Percentiles rank a stretch among this genome's conserved stretches.
These are phyloP conservation scores for Sindora glabra DNA, from an alignment of 306 rosid species.

Conservation along the genomic window DNA sequence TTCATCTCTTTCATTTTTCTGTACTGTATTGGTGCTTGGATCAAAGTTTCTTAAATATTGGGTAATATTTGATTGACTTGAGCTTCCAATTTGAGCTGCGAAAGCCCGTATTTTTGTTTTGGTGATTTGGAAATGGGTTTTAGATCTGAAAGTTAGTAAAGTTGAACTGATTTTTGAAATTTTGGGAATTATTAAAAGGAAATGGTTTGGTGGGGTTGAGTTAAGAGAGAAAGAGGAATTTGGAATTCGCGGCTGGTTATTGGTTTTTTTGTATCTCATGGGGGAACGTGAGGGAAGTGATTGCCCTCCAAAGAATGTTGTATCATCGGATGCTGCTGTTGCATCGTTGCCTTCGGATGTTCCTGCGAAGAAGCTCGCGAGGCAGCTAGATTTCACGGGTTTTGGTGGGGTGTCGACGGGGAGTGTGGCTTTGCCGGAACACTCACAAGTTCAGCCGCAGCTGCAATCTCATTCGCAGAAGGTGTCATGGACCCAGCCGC, in stretches of 20 bases:
- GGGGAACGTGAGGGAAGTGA: slow-evolving; percentile 75
- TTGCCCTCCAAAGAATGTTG: slow-evolving; percentile 43
- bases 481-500: slow-evolving; percentile 22
- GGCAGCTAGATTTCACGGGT: slow-evolving; percentile 92
- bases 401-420: slow-evolving; percentile 39
- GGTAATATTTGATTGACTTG: slow-evolving; percentile 18
- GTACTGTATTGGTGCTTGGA: slow-evolving; percentile 8
- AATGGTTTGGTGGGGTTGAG: slow-evolving; percentile 24
- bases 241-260: slow-evolving; percentile 15
- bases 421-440: slow-evolving; percentile 28
- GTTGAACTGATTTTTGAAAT: slow-evolving; percentile 29
- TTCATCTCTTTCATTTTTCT: background rate
- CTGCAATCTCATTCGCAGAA: slow-evolving; percentile 17
- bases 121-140: slow-evolving; percentile 17
- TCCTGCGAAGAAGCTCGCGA: slow-evolving; percentile 81
- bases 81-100: slow-evolving; percentile 37
- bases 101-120: background rate
- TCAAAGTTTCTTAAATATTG: slow-evolving; percentile 22
- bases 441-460: slow-evolving; percentile 31
- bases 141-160: slow-evolving; percentile 42
- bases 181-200: background rate
- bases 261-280: slow-evolving; percentile 43
- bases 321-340: slow-evolving; percentile 32
- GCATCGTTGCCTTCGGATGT: slow-evolving; percentile 36
- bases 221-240: slow-evolving; percentile 12